These are phyloP conservation scores for Xanthoparmelia taractica DNA, from an alignment of 495 filamentous ascomycete genomes.

Conservation along the genomic window DNA sequence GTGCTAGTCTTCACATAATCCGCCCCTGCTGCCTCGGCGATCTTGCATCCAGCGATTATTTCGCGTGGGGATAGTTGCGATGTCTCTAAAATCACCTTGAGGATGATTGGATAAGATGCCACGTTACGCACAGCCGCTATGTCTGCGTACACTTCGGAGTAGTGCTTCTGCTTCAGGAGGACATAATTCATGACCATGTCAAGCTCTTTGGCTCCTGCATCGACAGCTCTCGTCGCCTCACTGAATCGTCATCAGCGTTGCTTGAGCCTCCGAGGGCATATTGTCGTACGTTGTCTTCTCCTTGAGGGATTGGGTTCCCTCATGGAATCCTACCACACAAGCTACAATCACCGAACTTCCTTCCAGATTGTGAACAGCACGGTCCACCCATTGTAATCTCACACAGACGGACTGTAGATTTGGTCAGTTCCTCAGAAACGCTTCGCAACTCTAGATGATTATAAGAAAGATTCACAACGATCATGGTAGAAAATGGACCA, in stretches of 20 bases:
- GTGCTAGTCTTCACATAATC: constrained; percentile 66
- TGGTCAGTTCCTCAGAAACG: neutral
- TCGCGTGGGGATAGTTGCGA: constrained; percentile 47
- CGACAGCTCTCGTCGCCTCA: constrained; percentile 51
- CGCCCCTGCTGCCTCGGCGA: constrained; percentile 51
- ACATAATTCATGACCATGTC: constrained; percentile 62
- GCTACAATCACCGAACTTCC: constrained; percentile 46
- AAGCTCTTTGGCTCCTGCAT: constrained; percentile 52
- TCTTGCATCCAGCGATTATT: constrained; percentile 52
- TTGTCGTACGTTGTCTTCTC: constrained; percentile 41
- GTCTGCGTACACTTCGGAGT: constrained; percentile 49
- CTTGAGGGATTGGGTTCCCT: constrained; percentile 48
- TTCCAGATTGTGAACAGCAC: constrained; percentile 45
- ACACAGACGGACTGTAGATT: constrained; percentile 45
- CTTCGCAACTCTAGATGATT: constrained; percentile 14
- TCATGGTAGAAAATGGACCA: neutral
- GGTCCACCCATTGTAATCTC: constrained; percentile 45
- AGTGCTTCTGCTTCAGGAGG: constrained; percentile 43
- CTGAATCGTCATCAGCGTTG: constrained; percentile 24
- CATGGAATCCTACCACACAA: constrained; percentile 61
- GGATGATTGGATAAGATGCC: constrained; percentile 38
- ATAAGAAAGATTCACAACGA: neutral
- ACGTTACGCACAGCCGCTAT: constrained; percentile 47
- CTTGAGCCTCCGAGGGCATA: constrained; percentile 10
- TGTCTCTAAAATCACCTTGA: constrained; percentile 65